Percentiles rank a stretch among this genome's conserved stretches.
These are phyloP conservation scores for Penicillium mononematosum DNA, from an alignment of 495 filamentous ascomycete species.

Conservation along the genomic window DNA sequence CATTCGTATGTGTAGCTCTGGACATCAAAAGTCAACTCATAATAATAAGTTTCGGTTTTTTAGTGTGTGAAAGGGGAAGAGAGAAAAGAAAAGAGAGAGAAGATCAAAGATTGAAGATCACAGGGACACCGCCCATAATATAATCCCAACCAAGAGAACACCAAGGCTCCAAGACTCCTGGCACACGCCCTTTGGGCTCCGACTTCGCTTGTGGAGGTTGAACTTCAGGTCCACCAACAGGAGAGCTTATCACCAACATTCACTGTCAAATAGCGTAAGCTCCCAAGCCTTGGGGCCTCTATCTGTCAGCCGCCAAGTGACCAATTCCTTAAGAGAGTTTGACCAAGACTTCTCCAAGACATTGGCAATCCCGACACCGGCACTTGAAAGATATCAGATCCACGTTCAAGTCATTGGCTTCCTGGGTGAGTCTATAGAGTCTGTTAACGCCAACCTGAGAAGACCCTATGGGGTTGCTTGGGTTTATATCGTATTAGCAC, in stretches of 20 bases:
- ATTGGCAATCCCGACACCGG: neutral
- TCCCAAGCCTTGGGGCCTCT: neutral
- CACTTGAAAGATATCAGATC: no score
- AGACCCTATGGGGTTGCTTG: no score
- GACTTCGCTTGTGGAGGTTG: constrained; percentile 20
- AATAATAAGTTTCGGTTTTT: no score
- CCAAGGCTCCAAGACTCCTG: constrained; percentile 9
- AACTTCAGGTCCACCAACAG: constrained; percentile 13
- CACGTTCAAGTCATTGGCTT: no score
- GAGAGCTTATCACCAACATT: neutral
- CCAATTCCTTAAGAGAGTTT: neutral
- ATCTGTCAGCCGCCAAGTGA: neutral
- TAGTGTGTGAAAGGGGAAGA: neutral
- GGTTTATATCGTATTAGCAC: neutral
- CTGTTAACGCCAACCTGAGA: no score
- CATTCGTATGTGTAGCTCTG: constrained; percentile 19
- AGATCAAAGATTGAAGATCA: neutral
- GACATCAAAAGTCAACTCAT: neutral
- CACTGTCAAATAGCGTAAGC: neutral
- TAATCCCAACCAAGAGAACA: neutral
- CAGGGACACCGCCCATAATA: constrained; percentile 12
- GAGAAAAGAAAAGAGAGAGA: neutral
- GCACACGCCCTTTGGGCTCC: constrained; percentile 23
- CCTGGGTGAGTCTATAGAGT: no score
- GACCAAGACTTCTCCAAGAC: neutral